phyloP scores from a whole-genome alignment of 2,329 filamentous ascomycete genomes.

The Xenosphaeropsis pyriputrescens region DNA sequence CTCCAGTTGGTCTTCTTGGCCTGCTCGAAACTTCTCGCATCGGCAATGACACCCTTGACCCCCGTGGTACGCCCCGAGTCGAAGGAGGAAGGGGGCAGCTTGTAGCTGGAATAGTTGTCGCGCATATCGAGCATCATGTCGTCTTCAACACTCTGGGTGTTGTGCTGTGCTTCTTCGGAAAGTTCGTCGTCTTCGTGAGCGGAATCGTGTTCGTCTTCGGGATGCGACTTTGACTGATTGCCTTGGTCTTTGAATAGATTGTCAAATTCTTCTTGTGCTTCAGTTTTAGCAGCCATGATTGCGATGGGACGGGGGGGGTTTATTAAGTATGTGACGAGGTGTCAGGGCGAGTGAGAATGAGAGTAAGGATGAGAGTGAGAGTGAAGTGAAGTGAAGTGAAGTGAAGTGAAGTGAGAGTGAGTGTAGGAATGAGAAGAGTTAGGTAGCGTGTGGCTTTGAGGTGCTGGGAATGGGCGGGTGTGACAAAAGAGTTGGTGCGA shows the following conservation, averaged over 20 bases:
- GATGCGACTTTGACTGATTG: conserved; percentile 26
- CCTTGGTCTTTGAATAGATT: conserved; percentile 34
- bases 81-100: conserved; percentile 48
- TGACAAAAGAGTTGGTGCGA: no score
- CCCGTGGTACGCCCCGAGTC: conserved; percentile 61
- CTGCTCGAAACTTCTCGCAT: conserved; percentile 63
- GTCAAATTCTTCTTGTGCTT: conserved; percentile 55
- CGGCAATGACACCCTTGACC: conserved; percentile 77
- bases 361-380: conserved; percentile 1
- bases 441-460: neutral
- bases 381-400: conserved; percentile 2
- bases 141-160: conserved; percentile 35
- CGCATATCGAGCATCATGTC: conserved; percentile 50
- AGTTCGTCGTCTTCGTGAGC: conserved; percentile 35
- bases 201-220: conserved; percentile 38
- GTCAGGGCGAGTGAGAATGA: neutral
- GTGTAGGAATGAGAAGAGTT: conserved; percentile 3
- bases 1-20: conserved; percentile 30
- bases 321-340: no score
- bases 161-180: conserved; percentile 27
- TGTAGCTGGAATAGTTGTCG: conserved; percentile 26
- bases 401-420: conserved; percentile 1
- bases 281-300: conserved; percentile 24
- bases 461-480: no score
- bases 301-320: no score